Percentiles rank a stretch among this genome's conserved stretches.
Conservation (phyloP, 2,329 filamentous ascomycete species). For the Fusarium denticulatum region DNA sequence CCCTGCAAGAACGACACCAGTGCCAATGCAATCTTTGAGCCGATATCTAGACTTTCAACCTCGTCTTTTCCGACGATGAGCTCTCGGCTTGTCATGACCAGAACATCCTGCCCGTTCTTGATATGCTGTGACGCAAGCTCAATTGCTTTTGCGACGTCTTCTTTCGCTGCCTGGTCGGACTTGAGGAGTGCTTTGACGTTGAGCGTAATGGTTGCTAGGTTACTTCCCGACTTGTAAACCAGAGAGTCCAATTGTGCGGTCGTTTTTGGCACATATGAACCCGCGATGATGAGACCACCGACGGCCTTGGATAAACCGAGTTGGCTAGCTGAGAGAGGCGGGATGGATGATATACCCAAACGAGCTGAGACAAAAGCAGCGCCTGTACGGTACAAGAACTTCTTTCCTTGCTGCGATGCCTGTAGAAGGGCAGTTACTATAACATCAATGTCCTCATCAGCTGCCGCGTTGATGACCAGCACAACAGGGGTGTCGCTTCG, state of each 20-base stretch:
- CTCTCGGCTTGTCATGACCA: slow-evolving; percentile 68
- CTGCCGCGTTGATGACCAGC: slow-evolving; percentile 62
- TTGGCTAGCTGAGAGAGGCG: slow-evolving; percentile 59
- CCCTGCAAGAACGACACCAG: slow-evolving; percentile 60
- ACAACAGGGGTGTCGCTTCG: slow-evolving; percentile 44
- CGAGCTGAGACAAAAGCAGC: slow-evolving; percentile 58
- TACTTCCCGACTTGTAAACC: slow-evolving; percentile 48
- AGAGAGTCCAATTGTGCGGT: slow-evolving; percentile 62
- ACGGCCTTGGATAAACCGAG: slow-evolving; percentile 50
- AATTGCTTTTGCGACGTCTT: slow-evolving; percentile 46
- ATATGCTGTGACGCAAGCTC: slow-evolving; percentile 53
- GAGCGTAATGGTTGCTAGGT: slow-evolving; percentile 58
- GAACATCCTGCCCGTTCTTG: slow-evolving; percentile 58
- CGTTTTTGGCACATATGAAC: slow-evolving; percentile 68
- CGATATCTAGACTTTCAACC: slow-evolving; percentile 63
- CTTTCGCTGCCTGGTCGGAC: slow-evolving; percentile 45
- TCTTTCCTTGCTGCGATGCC: slow-evolving; percentile 46
- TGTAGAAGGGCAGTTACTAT: slow-evolving; percentile 60
- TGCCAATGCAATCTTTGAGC: slow-evolving; percentile 59
- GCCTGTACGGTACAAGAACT: slow-evolving; percentile 53
- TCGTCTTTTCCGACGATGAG: slow-evolving; percentile 59
- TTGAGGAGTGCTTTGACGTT: slow-evolving; percentile 59
- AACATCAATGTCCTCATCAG: slow-evolving; percentile 65
- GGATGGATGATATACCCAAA: slow-evolving; percentile 61
- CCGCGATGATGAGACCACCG: slow-evolving; percentile 65